These are phyloP conservation scores for Aquilaria agallochum DNA, from an alignment of 441 rosid species.

Conservation along the genomic window DNA sequence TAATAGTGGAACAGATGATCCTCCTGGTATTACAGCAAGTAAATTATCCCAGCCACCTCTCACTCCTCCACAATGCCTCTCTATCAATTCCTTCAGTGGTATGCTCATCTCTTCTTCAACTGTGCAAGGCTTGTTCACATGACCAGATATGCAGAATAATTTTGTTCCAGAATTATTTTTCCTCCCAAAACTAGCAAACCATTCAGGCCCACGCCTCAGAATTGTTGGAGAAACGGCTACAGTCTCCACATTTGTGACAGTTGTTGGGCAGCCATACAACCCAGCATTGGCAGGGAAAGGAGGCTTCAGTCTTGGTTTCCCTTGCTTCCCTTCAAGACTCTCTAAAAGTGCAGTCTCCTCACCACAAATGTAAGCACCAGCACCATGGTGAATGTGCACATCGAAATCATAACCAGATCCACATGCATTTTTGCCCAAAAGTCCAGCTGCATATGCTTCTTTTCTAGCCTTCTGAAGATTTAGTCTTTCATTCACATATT, in stretches of 20 bases:
- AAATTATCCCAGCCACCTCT: slow-evolving; percentile 99
- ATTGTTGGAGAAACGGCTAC: slow-evolving; percentile 98
- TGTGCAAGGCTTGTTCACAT: slow-evolving; percentile 97
- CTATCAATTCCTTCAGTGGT: slow-evolving; percentile 86
- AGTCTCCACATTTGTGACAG: slow-evolving; percentile 97
- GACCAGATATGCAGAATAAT: slow-evolving; percentile 88
- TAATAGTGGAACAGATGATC: slow-evolving; percentile 90
- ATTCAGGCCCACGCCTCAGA: slow-evolving; percentile 94
- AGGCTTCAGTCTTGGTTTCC: slow-evolving; percentile 99
- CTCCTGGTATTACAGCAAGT: slow-evolving; percentile 94
- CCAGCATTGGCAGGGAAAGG: slow-evolving; percentile 99
- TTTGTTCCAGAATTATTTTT: slow-evolving; percentile 94
- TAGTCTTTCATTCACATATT: slow-evolving; percentile 85
- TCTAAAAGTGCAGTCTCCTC: slow-evolving; percentile 99
- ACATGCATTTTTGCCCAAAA: slow-evolving; percentile 95
- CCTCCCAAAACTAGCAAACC: slow-evolving; percentile 99
- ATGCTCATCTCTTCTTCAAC: slow-evolving; percentile 99
- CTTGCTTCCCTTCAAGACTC: slow-evolving; percentile 99
- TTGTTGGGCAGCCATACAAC: slow-evolving; percentile 93
- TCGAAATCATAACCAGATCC: slow-evolving; percentile 99
- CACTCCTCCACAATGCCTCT: slow-evolving; percentile 96
- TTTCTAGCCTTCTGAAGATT: slow-evolving; percentile 84
- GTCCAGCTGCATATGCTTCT: slow-evolving; percentile 94
- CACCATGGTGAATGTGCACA: slow-evolving; percentile 96
- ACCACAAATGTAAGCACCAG: slow-evolving; percentile 99